Percentiles rank a stretch among this genome's conserved stretches.
Conservation (phyloP, 2,329 filamentous ascomycete genomes). For the Aspergillus transmontanensis region DNA sequence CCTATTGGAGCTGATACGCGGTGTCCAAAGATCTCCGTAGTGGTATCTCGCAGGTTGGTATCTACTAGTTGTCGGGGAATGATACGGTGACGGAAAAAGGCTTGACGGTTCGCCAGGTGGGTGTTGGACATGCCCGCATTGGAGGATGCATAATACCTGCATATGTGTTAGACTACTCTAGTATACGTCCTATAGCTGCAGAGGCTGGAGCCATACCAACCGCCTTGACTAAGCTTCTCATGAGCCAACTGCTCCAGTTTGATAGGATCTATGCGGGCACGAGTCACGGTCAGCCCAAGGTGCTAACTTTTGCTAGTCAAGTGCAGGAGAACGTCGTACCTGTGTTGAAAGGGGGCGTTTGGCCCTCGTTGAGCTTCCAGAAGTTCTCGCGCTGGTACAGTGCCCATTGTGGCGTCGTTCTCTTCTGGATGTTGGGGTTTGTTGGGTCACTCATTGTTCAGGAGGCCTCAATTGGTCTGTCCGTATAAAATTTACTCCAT, state of each 20-base stretch:
- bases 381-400: slow-evolving; percentile 60
- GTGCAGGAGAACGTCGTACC: slow-evolving; percentile 28
- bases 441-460: slow-evolving; percentile 46
- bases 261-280: slow-evolving; percentile 46
- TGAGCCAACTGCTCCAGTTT: slow-evolving; percentile 62
- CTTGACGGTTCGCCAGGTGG: slow-evolving; percentile 61
- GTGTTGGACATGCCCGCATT: slow-evolving; percentile 44
- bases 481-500: not conserved
- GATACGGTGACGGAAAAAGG: slow-evolving; percentile 66
- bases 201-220: slow-evolving; percentile 46
- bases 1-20: slow-evolving; percentile 62
- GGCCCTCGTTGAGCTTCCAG: slow-evolving; percentile 55
- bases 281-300: not conserved
- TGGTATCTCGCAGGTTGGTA: slow-evolving; percentile 61
- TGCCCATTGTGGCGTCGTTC: slow-evolving; percentile 57
- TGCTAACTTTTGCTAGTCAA: not conserved
- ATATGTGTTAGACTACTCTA: not conserved
- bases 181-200: not conserved
- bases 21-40: slow-evolving; percentile 62
- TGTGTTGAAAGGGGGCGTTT: slow-evolving; percentile 56
- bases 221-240: slow-evolving; percentile 58
- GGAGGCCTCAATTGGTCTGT: not conserved
- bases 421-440: slow-evolving; percentile 53
- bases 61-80: slow-evolving; percentile 64
- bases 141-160: slow-evolving; percentile 38